Conservation (phyloP, 495 filamentous ascomycete species). For the Amphirosellinia nigrospora region DNA sequence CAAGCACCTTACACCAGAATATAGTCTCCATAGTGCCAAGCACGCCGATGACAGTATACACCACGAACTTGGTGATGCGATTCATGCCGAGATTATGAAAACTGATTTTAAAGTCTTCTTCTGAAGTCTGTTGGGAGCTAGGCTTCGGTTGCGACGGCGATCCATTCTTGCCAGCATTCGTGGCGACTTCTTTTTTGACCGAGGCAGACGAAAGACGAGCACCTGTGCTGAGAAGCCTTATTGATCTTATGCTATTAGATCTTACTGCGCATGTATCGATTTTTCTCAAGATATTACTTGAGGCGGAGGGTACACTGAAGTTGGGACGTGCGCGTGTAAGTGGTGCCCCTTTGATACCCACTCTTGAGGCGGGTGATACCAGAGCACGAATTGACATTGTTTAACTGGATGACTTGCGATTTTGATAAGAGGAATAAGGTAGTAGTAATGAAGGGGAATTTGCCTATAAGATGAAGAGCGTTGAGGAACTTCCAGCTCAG, state of each 20-base stretch:
- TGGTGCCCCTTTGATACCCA: background rate
- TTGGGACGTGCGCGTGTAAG: background rate
- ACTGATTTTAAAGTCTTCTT: constrained; percentile 28
- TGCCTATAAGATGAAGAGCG: background rate
- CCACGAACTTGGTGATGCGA: constrained; percentile 34
- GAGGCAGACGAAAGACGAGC: background rate
- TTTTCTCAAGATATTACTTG: background rate
- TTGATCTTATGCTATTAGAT: background rate
- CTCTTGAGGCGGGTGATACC: background rate
- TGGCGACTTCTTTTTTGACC: constrained; percentile 3
- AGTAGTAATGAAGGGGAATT: background rate
- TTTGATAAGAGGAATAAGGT: background rate
- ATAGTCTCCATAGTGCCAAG: constrained; percentile 38
- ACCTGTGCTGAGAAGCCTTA: background rate
- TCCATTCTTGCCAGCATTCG: background rate
- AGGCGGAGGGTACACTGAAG: background rate
- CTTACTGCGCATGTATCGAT: background rate
- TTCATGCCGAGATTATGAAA: constrained; percentile 37
- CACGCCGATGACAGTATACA: constrained; percentile 33
- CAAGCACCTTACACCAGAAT: constrained; percentile 35
- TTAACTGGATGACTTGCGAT: background rate
- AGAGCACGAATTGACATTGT: background rate
- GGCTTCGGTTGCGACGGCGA: background rate
- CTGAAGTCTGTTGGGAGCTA: background rate
- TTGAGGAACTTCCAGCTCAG: background rate